Evolutionary conservation across 2,329 filamentous ascomycete genomes (phyloP).

Genomic region (Hansfordia pulvinata): DNA sequence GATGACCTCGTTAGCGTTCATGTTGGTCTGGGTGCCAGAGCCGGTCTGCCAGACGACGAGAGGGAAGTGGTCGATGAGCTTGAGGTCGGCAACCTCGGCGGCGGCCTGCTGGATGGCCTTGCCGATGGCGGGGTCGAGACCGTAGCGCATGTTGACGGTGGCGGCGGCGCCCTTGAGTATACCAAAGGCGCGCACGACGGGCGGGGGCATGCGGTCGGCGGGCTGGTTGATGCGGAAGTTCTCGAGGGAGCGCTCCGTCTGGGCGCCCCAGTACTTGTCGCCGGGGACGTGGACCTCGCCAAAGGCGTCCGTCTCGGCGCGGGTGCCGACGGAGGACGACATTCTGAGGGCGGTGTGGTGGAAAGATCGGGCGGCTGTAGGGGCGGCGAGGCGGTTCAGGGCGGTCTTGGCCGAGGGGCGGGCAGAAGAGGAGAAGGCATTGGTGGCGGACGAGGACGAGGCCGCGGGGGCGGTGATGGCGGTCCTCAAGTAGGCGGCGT

Average conservation of each 20-base stretch:
- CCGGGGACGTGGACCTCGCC: conserved; percentile 84
- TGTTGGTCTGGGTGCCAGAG: conserved; percentile 97
- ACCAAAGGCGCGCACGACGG: conserved; percentile 85
- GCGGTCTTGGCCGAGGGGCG: conserved; percentile 7
- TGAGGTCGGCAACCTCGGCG: conserved; percentile 81
- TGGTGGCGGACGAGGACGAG: conserved; percentile 7
- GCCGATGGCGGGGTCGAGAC: conserved; percentile 83
- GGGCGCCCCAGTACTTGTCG: conserved; percentile 97
- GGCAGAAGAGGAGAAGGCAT: conserved; percentile 9
- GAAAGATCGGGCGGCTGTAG: conserved; percentile 20
- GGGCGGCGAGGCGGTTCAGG: conserved; percentile 8
- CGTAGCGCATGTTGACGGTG: conserved; percentile 88
- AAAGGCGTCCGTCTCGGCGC: conserved; percentile 94
- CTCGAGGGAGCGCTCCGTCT: conserved; percentile 88
- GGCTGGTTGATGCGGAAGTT: conserved; percentile 99
- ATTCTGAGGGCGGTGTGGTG: conserved; percentile 33
- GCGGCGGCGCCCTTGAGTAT: conserved; percentile 95
- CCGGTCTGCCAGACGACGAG: conserved; percentile 99
- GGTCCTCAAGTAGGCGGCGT: no score
- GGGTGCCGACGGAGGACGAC: conserved; percentile 42
- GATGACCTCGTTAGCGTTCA: conserved; percentile 99
- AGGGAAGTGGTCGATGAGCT: conserved; percentile 94
- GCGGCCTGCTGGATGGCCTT: conserved; percentile 92
- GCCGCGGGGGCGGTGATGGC: conserved; percentile 11
- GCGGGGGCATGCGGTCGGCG: conserved; percentile 93